These are phyloP conservation scores for Gautieria morchelliformis DNA, from an alignment of 768 basidiomycete genomes.

Conservation along the genomic window DNA sequence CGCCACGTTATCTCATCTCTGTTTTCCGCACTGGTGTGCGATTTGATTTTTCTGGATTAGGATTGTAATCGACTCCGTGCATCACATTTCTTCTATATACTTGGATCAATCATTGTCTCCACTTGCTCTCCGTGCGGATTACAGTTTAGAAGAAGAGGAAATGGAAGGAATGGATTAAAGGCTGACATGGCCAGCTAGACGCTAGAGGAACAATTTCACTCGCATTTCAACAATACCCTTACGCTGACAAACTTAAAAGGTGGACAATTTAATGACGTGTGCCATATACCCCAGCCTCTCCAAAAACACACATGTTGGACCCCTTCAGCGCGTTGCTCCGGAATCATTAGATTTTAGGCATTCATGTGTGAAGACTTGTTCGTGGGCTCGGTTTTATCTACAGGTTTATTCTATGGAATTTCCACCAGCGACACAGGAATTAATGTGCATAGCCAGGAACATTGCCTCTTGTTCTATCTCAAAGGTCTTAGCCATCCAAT, in stretches of 20 bases:
- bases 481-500: too few species aligned
- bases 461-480: too few species aligned
- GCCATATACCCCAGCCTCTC: too few species aligned
- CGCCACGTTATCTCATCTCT: background rate
- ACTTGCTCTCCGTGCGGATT: background rate
- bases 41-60: background rate
- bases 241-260: background rate
- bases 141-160: background rate
- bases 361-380: too few species aligned
- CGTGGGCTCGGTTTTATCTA: too few species aligned
- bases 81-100: background rate
- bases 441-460: too few species aligned
- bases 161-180: constrained; percentile 1
- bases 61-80: background rate
- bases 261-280: too few species aligned
- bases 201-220: constrained; percentile 4
- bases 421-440: too few species aligned
- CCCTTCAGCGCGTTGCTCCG: too few species aligned
- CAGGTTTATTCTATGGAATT: too few species aligned
- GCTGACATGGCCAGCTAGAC: background rate
- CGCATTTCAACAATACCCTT: constrained; percentile 7
- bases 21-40: background rate
- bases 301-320: too few species aligned
- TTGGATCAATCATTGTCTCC: background rate
- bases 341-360: too few species aligned